Evolutionary conservation across 2,329 filamentous ascomycete genomes (phyloP), one percentile per base, ranked within the genome.

Genomic region (Allantophomopsis cytisporea): DNA sequence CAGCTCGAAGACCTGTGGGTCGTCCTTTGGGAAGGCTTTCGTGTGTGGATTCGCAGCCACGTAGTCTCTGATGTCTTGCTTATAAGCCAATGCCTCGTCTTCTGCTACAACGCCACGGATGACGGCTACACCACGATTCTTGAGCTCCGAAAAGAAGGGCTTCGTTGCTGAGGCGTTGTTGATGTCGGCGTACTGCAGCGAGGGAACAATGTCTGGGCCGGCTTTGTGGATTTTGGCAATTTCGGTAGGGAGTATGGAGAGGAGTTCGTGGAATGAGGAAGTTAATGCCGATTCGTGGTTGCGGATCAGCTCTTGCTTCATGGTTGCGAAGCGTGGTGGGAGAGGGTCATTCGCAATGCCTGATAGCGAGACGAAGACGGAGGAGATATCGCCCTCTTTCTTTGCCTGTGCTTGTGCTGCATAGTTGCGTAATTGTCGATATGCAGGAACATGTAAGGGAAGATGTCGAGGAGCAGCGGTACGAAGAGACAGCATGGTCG

Each of bases 1-100:
- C 2, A 87, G 62, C 54, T 86, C 82, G 50, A 74, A 84, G 5
- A 87, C 80, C 35, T 82, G 76, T 0, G 80, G 80, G 33, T 77
- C 67, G 35, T 79, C 61, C 0, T 68, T 57, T 0, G 80, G 83
- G 45, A 83, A 87, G 2, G 75, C 80, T 61, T 62, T 68, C 3
- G 74, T 78, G 3, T 60, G 62, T 0, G 74, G 70, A 50, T 87
- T 87, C 39, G 66, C 66, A 11, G 59, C 60, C 6, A 83, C 70
- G 47, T 87, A 87, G 7, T 73, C 69, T 45, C 76, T 70, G 5
- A 80, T 60, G 43, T 78, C 68, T 7, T 63, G 62, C 58, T 87
- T 87, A 49, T 76, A 82, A 1, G 60, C 64, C 36, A 80, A 60
- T 0, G 80, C 81, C 53, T 80, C 71, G 1, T 61, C 56, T 47